Evolutionary conservation across 1,139 yeast species (phyloP).

Genomic region (Hansenula sp.): DNA sequence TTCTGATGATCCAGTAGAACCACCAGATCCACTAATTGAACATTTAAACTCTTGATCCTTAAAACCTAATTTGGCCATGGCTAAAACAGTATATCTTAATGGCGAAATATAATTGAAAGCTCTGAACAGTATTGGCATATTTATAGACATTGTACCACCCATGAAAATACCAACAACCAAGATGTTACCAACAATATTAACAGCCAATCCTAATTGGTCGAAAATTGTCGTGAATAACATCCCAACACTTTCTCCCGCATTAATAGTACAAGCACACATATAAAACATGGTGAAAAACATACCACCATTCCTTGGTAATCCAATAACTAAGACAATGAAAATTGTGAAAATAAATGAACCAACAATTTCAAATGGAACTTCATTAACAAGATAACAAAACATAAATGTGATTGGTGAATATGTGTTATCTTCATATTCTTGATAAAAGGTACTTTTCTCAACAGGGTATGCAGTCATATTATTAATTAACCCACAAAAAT

Average conservation of each 20-base stretch:
- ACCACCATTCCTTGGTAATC: conserved; percentile 64
- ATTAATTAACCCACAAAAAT: conserved; percentile 76
- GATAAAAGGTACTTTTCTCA: conserved; percentile 73
- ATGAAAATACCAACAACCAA: conserved; percentile 69
- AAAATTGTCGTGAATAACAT: conserved; percentile 73
- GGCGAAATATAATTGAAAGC: conserved; percentile 76
- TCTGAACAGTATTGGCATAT: conserved; percentile 64
- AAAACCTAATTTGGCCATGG: conserved; percentile 46
- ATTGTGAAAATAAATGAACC: conserved; percentile 57
- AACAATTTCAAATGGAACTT: conserved; percentile 68
- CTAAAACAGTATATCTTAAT: conserved; percentile 63
- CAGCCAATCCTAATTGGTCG: conserved; percentile 74
- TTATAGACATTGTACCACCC: conserved; percentile 84
- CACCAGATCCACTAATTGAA: conserved; percentile 31
- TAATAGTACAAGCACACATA: conserved; percentile 50
- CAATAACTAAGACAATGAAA: conserved; percentile 65
- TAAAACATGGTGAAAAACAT: conserved; percentile 67
- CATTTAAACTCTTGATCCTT: conserved; percentile 40
- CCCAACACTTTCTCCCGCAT: conserved; percentile 83
- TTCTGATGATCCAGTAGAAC: neutral
- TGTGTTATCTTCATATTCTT: conserved; percentile 72
- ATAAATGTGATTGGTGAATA: conserved; percentile 69
- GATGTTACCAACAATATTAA: conserved; percentile 62
- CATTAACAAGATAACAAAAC: conserved; percentile 59
- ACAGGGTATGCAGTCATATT: conserved; percentile 72